Evolutionary conservation across 2,329 filamentous ascomycete genomes (phyloP).

Genomic region (Ceratocystis harringtonii): DNA sequence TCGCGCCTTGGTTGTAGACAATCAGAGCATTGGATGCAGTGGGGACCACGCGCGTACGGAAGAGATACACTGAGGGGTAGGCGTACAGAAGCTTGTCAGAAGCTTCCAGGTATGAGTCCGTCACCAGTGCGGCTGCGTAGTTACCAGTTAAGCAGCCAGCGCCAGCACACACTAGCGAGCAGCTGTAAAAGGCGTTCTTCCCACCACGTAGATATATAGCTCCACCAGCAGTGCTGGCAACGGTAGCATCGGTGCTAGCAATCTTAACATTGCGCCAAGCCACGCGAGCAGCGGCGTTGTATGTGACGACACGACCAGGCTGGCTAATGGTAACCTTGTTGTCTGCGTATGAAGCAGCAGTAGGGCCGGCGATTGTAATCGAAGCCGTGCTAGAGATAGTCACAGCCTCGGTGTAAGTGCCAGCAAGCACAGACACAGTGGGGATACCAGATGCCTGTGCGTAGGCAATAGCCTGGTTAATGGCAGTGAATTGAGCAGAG

Average conservation of each 20-base stretch:
- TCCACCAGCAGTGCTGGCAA: constrained; percentile 21
- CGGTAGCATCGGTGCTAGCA: constrained; percentile 22
- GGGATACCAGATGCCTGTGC: constrained; percentile 27
- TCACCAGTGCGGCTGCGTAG: constrained; percentile 27
- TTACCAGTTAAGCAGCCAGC: constrained; percentile 21
- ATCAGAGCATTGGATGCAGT: constrained; percentile 22
- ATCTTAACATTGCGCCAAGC: constrained; percentile 29
- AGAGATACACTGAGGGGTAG: constrained; percentile 29
- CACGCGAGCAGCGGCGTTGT: constrained; percentile 24
- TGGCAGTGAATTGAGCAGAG: constrained; percentile 31
- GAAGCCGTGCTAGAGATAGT: constrained; percentile 27
- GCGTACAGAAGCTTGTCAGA: constrained; percentile 29
- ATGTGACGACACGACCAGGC: constrained; percentile 22
- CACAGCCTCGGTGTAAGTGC: constrained; percentile 31
- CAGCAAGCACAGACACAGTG: constrained; percentile 30
- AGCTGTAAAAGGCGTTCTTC: constrained; percentile 28
- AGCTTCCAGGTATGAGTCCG: constrained; percentile 32
- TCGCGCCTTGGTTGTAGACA: constrained; percentile 28
- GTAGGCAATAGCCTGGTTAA: constrained; percentile 30
- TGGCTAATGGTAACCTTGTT: constrained; percentile 27
- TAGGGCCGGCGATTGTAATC: constrained; percentile 29
- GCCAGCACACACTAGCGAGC: constrained; percentile 29
- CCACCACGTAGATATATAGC: constrained; percentile 25
- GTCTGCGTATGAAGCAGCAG: constrained; percentile 17
- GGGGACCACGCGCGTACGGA: constrained; percentile 29